Base-by-base conservation (phyloP, 148 eudicot genomes). In the Nyssa sinensis region DNA sequence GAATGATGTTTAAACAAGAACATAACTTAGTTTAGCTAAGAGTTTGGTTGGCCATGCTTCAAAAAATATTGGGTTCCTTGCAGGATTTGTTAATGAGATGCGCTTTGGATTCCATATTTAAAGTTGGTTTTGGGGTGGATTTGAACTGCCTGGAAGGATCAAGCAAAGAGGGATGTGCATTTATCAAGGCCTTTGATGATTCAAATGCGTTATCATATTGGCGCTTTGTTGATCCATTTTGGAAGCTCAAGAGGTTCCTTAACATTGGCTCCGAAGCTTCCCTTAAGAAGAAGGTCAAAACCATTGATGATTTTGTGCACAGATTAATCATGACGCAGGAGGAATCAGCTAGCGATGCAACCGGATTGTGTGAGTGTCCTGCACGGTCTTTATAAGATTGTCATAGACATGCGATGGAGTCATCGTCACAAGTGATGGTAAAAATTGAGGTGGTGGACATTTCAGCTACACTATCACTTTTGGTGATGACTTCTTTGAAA, bases 61-160 rank as follows among this genome's bases (percentile, higher is more conserved):
- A 49, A 12, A 44, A 55, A 17, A 23, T 55, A 3, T 12, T 59
- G 10, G 7, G 7, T 2, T 47, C 25, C 30, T 55, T 83, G 78
- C 90, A 91, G 94, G 94, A 81, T 37, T 67, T 91, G 85, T 76
- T 93, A 27, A 93, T 91, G 96, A 86, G 82, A 80, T 82, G 66
- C 75, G 77, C 86, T 0, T 59, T 93, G 33, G 96, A 93, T 57
- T 84, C 93, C 0, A 91, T 93, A 66, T 89, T 91, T 81, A 86
- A 86, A 84, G 93, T 93, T 11, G 93, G 93, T 53, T 89, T 91
- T 74, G 96, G 98, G 74, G 92, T 89, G 25, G 98, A 91, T 12
- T 80, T 93, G 44, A 81, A 91, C 76, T 88, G 94, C 63, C 83
- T 93, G 4, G 83, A 88, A 39, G 91, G 88, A 72, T 88, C 94